Conservation (phyloP, 106 monocot species). For the Xerophyta viscosa region DNA sequence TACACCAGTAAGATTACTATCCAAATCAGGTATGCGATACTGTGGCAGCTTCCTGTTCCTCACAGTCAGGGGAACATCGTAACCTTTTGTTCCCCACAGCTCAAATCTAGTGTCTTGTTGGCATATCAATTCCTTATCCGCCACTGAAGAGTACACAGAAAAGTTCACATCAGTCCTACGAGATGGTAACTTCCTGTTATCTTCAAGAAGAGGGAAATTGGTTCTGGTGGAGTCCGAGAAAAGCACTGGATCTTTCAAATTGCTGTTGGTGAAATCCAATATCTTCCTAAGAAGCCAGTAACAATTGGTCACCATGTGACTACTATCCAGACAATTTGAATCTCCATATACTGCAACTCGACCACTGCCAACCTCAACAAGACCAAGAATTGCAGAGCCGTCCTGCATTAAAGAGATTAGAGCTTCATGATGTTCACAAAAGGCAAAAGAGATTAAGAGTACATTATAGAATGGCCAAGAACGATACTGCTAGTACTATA, state of each 20-base stretch:
- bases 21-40: slow-evolving; percentile 26
- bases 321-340: slow-evolving; percentile 97
- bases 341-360: slow-evolving; percentile 88
- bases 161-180: slow-evolving; percentile 91
- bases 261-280: slow-evolving; percentile 71
- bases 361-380: slow-evolving; percentile 61
- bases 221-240: slow-evolving; percentile 64
- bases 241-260: slow-evolving; percentile 69
- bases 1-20: slow-evolving; percentile 21
- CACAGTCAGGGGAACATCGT: slow-evolving; percentile 43
- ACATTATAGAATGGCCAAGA: background rate
- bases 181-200: slow-evolving; percentile 40
- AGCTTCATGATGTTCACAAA: background rate
- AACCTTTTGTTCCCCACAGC: slow-evolving; percentile 79
- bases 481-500: too few species aligned
- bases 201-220: slow-evolving; percentile 45
- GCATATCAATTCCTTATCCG: slow-evolving; percentile 79
- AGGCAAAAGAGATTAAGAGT: background rate
- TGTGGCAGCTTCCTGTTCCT: slow-evolving; percentile 71
- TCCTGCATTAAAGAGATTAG: slow-evolving; percentile 32
- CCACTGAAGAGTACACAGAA: slow-evolving; percentile 68
- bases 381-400: slow-evolving; percentile 71
- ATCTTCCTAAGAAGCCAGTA: slow-evolving; percentile 87
- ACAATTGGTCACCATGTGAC: slow-evolving; percentile 99
- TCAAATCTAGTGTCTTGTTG: slow-evolving; percentile 81